Percentiles rank a stretch among this genome's conserved stretches.
Evolutionary conservation across 1,284 basidiomycete genomes (phyloP).

Genomic region (Ceratobasidium theobromae): DNA sequence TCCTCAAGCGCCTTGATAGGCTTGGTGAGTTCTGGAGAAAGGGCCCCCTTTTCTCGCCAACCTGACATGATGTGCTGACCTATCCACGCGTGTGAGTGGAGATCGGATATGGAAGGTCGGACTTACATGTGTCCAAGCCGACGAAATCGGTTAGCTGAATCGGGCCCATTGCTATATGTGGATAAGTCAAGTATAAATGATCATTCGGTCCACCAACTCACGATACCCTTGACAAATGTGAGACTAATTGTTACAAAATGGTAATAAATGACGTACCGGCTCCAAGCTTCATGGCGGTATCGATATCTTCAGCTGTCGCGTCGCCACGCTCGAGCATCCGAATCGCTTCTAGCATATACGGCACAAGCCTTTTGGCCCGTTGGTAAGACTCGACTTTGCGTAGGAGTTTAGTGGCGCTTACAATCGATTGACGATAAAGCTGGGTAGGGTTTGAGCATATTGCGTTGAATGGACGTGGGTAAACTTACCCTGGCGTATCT

Average conservation of each 20-base stretch:
- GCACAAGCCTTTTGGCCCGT: constrained; percentile 40
- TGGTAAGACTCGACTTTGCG: not conserved
- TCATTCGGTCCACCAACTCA: constrained; percentile 14
- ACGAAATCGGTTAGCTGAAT: constrained; percentile 58
- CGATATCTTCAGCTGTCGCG: constrained; percentile 56
- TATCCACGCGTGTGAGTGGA: constrained; percentile 34
- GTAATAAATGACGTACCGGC: constrained; percentile 45
- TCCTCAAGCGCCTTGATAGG: constrained; percentile 49
- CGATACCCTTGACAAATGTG: constrained; percentile 38
- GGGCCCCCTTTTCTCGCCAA: constrained; percentile 47
- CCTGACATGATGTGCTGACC: constrained; percentile 51
- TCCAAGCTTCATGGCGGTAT: constrained; percentile 60
- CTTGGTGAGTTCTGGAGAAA: constrained; percentile 47
- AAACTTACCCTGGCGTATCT: constrained; percentile 50
- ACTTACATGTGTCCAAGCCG: constrained; percentile 49
- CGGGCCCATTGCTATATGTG: constrained; percentile 45
- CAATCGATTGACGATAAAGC: constrained; percentile 49
- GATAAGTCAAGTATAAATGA: not conserved
- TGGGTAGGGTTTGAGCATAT: constrained; percentile 28
- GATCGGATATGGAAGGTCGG: constrained; percentile 40
- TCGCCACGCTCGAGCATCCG: constrained; percentile 59
- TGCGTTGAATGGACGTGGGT: not conserved
- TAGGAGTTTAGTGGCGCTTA: constrained; percentile 32
- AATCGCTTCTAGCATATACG: constrained; percentile 55
- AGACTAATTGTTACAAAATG: not conserved